Evolutionary conservation across 805 yeast genomes (phyloP), one percentile per base, ranked within the genome.

Genomic region (Wickerhamiella sergipiensis): DNA sequence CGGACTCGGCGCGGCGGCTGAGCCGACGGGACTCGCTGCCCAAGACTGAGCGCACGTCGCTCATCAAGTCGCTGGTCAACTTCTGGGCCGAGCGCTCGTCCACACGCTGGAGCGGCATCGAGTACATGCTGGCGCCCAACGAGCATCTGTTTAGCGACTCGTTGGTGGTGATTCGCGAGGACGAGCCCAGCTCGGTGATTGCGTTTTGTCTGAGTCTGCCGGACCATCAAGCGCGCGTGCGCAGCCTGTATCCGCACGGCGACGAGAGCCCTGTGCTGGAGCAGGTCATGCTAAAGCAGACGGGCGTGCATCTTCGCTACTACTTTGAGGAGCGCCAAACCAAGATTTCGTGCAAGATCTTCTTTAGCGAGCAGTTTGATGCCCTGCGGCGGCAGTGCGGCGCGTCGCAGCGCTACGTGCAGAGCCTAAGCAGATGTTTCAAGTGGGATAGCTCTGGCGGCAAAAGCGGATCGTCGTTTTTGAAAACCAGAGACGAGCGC

Each of bases 41-140:
- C 13, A 24, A 23, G 10, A 23, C 31, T 5, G 47, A 89, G 60
- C 78, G 79, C 57, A 77, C 81, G 21, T 82, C 96, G 0, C 66
- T 92, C 36, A 76, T 92, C 69, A 86, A 85, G 59, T 80, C 95
- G 0, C 70, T 94, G 51, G 78, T 95, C 0, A 86, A 81, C 59
- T 92, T 92, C 66, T 92, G 97, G 97, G 97, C 97, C 1, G 97
- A 92, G 67, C 71, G 98, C 60, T 85, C 97, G 0, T 92, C 97
- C 0, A 83, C 94, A 1, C 73, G 92, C 19, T 94, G 97, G 97
- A 88, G 85, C 57, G 95, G 96, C 0, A 70, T 92, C 33, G 82
- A 78, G 18, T 89, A 88, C 65, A 95, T 97, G 1, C 71, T 89
- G 50, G 74, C 67, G 1, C 75, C 88, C 0, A 75, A 83, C 0